Evolutionary conservation across 805 yeast species (phyloP).

Genomic region (Millerago galiae): DNA sequence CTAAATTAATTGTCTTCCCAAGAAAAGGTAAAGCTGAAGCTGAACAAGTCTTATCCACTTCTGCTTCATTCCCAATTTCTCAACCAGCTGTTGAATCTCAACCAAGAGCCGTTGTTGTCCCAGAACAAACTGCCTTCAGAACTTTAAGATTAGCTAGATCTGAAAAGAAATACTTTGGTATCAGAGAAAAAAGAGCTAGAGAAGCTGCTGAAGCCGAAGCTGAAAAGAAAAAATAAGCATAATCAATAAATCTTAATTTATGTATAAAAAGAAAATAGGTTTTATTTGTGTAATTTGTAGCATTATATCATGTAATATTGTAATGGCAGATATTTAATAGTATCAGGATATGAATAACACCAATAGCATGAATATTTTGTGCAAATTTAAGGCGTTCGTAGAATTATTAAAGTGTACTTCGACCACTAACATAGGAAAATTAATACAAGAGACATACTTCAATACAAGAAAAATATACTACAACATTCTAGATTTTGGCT

Average conservation of each 20-base stretch:
- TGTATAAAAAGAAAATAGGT: slow-evolving; percentile 19
- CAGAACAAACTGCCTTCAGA: slow-evolving; percentile 76
- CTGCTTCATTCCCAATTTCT: slow-evolving; percentile 87
- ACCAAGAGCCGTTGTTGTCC: slow-evolving; percentile 79
- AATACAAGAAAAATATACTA: no score
- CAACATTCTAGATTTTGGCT: neutral
- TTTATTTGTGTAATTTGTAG: slow-evolving; percentile 6
- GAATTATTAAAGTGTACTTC: no score
- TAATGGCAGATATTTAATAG: no score
- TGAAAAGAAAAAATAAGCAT: slow-evolving; percentile 85
- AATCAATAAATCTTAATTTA: slow-evolving; percentile 14
- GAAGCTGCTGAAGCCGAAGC: slow-evolving; percentile 99
- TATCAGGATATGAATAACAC: no score
- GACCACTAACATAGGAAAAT: no score
- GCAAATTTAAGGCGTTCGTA: no score
- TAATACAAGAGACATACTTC: no score
- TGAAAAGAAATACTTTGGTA: slow-evolving; percentile 89
- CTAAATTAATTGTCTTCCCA: slow-evolving; percentile 95
- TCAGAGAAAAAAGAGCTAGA: slow-evolving; percentile 95
- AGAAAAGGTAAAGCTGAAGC: slow-evolving; percentile 81
- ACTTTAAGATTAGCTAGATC: slow-evolving; percentile 95
- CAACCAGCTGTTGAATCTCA: slow-evolving; percentile 67
- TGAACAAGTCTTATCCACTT: slow-evolving; percentile 66
- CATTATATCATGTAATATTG: no score
- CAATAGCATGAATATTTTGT: no score